These are phyloP conservation scores for Croton laevigatus DNA, from an alignment of 441 rosid species.

Conservation along the genomic window DNA sequence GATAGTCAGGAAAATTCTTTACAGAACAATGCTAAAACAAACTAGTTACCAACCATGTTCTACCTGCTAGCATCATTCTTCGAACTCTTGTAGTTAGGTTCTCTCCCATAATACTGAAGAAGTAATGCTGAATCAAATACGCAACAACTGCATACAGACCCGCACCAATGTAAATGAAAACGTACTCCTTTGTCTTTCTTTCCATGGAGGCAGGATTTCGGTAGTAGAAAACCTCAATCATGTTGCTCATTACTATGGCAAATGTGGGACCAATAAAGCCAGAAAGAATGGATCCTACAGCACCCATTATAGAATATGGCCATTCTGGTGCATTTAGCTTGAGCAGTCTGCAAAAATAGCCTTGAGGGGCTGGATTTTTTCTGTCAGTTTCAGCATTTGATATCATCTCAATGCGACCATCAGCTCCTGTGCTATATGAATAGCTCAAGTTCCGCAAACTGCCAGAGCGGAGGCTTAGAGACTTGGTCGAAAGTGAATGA, in stretches of 20 bases:
- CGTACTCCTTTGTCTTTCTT: constrained; percentile 90
- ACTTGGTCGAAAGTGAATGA: constrained; percentile 88
- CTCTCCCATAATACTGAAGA: constrained; percentile 99
- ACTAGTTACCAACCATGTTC: background rate
- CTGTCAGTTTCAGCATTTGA: constrained; percentile 97
- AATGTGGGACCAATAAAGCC: constrained; percentile 97
- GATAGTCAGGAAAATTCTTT: background rate
- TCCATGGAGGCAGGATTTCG: constrained; percentile 84
- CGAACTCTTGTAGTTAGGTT: constrained; percentile 97
- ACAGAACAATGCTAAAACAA: background rate
- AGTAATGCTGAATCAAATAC: constrained; percentile 95
- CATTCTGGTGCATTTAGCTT: constrained; percentile 96
- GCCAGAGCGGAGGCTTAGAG: constrained; percentile 93
- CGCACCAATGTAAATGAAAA: constrained; percentile 91
- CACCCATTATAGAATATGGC: constrained; percentile 99
- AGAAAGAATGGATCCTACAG: constrained; percentile 86
- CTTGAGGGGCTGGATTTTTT: constrained; percentile 79
- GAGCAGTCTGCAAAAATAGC: constrained; percentile 88
- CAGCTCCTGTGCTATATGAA: constrained; percentile 95
- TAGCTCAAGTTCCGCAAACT: constrained; percentile 94
- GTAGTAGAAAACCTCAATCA: constrained; percentile 99
- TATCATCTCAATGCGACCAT: constrained; percentile 94
- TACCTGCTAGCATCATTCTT: constrained; percentile 99
- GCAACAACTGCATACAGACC: constrained; percentile 94
- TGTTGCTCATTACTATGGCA: constrained; percentile 94